Percentiles rank a stretch among this genome's conserved stretches.
These are phyloP conservation scores for Phoma sp. DNA, from an alignment of 2,329 filamentous ascomycete species.

Conservation along the genomic window DNA sequence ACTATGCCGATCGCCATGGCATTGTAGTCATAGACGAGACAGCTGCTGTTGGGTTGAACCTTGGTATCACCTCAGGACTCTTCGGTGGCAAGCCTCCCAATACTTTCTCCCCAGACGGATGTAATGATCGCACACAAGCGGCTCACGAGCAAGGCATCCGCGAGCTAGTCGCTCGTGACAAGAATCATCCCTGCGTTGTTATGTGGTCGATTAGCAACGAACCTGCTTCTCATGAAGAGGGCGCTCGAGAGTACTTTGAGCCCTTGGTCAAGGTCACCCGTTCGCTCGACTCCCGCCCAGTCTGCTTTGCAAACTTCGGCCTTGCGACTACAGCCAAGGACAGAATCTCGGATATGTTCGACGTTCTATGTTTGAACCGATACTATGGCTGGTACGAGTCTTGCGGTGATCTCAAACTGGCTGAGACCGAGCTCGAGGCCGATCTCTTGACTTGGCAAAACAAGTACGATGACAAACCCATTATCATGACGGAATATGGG, in stretches of 20 bases:
- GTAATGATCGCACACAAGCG: not conserved
- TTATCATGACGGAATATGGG: not conserved
- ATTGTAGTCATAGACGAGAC: not conserved
- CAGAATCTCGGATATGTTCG: not conserved
- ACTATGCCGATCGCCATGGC: not conserved
- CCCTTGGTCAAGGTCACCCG: not conserved
- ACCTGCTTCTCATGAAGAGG: not conserved
- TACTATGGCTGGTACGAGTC: slow-evolving; percentile 1
- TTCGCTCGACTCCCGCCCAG: not conserved
- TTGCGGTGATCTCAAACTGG: not conserved
- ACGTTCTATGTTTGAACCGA: not conserved
- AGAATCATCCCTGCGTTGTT: not conserved
- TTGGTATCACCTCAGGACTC: not conserved
- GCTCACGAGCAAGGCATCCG: not conserved
- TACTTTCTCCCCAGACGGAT: not conserved
- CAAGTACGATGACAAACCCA: not conserved
- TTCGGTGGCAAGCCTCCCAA: not conserved
- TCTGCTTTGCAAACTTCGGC: not conserved
- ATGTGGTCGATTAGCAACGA: not conserved
- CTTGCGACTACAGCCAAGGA: not conserved
- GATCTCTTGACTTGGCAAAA: not conserved
- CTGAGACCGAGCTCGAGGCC: not conserved
- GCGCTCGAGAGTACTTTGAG: not conserved
- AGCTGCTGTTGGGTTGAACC: not conserved
- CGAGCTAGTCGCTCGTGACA: not conserved